Evolutionary conservation across 2,329 filamentous ascomycete species (phyloP).

Genomic region (Dactylonectria macrodidyma): DNA sequence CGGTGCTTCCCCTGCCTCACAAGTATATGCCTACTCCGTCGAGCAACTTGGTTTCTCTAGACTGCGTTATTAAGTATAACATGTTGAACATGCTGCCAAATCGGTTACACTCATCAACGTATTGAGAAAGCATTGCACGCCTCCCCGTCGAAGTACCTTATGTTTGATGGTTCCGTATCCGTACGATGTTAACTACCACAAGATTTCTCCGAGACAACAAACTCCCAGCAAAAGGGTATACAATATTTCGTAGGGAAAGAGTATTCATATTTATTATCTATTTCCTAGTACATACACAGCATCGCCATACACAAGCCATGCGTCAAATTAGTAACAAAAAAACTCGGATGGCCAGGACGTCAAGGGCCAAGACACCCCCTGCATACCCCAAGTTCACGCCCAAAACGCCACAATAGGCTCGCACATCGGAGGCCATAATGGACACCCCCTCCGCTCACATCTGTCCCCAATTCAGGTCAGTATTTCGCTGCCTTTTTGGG

Average conservation of each 20-base stretch:
- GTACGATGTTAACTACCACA: no score
- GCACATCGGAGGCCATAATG: background rate
- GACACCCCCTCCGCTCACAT: background rate
- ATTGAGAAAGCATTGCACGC: background rate
- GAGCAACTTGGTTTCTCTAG: background rate
- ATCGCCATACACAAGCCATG: no score
- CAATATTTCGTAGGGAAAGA: no score
- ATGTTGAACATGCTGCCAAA: background rate
- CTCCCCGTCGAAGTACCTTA: background rate
- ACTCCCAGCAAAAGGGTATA: no score
- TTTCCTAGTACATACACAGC: no score
- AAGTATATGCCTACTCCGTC: background rate
- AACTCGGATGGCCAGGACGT: background rate
- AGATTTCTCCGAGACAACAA: no score
- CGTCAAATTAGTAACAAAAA: no score
- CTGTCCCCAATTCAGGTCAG: constrained; percentile 26
- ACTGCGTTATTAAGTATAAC: background rate
- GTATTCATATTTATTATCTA: no score
- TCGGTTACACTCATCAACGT: background rate
- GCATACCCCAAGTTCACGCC: background rate
- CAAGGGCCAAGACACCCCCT: background rate
- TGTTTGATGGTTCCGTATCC: no score
- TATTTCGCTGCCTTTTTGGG: background rate
- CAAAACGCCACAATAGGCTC: background rate
- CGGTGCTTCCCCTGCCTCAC: background rate